Base-by-base conservation (phyloP, 2,329 filamentous ascomycete genomes). In the Aspergillus felis region DNA sequence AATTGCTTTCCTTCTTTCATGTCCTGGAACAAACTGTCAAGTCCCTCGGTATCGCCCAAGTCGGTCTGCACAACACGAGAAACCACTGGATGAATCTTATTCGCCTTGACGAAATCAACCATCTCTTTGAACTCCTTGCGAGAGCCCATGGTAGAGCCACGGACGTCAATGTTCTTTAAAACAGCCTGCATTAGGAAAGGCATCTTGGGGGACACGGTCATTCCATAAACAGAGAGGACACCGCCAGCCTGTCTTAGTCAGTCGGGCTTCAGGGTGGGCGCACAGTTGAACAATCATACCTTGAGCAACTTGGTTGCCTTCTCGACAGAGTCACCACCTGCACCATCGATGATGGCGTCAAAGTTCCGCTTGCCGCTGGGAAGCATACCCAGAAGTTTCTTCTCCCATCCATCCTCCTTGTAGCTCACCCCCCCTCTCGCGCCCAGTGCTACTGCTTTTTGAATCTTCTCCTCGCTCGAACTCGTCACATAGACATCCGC, bases 111-210 rank as follows among this genome's bases (percentile, higher is more conserved):
- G 76, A 96, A 96, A 1, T 82, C 81, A 5, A 97, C 82, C 91
- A 97, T 96, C 24, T 94, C 90, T n/a, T 80, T 80, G 69, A 97
- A 97, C 76, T 97, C 94, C 69, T 85, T 87, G 48, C 90, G 83
- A 28, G 91, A 96, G 0, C 93, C 93, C 92, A 97, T 96, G 0
- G 92, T 97, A 14, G 85, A 87, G 20, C 94, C 93, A 51, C 84
- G 84, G 28, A 97, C 81, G 65, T 97, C 93, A 54, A 97, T 84
- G 68, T 97, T 96, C 74, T 88, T 90, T 59, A 97, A 75, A 14
- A 94, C 89, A 0, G 92, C 92, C 59, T 81, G 76, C 90, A 97
- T 96, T 12, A 84, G 68, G 83, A 90, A 97, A 53, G 90, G 86
- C 87, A 96, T 93, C 76, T 88, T 91, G 1, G 93, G 92, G 0